Base-by-base conservation (phyloP, 2,329 filamentous ascomycete genomes). In the Epichloe sp. region DNA sequence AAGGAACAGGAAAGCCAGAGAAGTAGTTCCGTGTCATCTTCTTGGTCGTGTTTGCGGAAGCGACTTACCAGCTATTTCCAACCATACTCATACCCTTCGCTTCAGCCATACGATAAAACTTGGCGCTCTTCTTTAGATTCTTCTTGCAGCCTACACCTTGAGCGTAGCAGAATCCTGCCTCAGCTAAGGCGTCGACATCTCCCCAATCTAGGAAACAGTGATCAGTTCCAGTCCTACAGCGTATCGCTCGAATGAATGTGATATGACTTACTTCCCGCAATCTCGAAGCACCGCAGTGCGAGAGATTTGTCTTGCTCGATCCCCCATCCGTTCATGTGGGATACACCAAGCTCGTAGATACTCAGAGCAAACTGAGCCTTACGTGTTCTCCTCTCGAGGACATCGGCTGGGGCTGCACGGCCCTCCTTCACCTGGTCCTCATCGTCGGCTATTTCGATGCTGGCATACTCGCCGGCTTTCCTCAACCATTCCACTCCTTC, bases 281-380 rank as follows among this genome's bases (percentile, higher is more conserved):
- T 95, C 66, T 98, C 93, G 64, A 96, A 98, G 65, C 93, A 98
- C 49, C 89, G 79, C 60, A 98, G 69, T 0, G 89, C 93, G 53
- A 97, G 76, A 5, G 79, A 71, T 65, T 93, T 95, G 64, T 98
- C 93, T 67, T 95, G 89, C 59, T 91, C 82, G 40, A 95, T 94
- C 15, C 93, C 93, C 93, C 93, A 98, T 5, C 93, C 93, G 60
- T 98, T 96, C 81, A 96, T 89, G 64, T 97, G 91, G 63, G 88
- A 95, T 26, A 96, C 89, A 3, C 93, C 93, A 23, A 98, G 76
- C 69, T 98, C 93, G 60, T 98, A 98, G 50, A 97, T 90, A 60
- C 89, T 93, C 44, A 97, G 75, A 0, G 91, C 93, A 65, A 97
- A 95, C 62, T 97, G 91, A 11, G 90, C 90, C 62, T 89, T 88